A percentile compares a stretch with the other conserved stretches of the same genome.
phyloP scores from a whole-genome alignment of 805 yeast genomes.

The Candida silvatica region DNA sequence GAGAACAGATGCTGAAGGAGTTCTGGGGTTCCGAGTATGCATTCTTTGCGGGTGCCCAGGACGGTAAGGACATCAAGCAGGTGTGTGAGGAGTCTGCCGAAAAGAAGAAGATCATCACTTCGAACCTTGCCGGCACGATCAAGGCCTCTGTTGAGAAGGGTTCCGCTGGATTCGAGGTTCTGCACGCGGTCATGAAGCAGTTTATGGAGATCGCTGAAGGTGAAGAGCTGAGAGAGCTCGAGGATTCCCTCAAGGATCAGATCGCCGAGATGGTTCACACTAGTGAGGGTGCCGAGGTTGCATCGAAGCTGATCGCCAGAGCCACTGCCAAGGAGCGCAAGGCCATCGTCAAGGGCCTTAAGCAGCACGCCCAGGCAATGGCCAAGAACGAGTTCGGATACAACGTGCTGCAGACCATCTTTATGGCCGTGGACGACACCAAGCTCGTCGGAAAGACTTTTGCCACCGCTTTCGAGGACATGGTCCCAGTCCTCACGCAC shows the following conservation, averaged over 20 bases:
- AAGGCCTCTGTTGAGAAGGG: constrained; percentile 92
- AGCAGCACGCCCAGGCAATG: constrained; percentile 66
- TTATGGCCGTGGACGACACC: constrained; percentile 90
- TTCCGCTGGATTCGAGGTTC: constrained; percentile 89
- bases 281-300: constrained; percentile 89
- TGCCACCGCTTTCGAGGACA: constrained; percentile 41
- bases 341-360: constrained; percentile 59
- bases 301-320: constrained; percentile 66
- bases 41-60: constrained; percentile 64
- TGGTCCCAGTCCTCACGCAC: constrained; percentile 51
- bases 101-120: constrained; percentile 65
- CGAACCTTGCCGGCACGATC: constrained; percentile 74
- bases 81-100: constrained; percentile 63
- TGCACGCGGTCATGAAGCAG: constrained; percentile 95
- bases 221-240: constrained; percentile 67
- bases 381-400: constrained; percentile 84
- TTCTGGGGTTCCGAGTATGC: constrained; percentile 97
- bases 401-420: constrained; percentile 65
- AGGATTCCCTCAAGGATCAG: constrained; percentile 79
- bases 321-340: constrained; percentile 94
- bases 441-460: constrained; percentile 73
- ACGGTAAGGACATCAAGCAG: constrained; percentile 53
- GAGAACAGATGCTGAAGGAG: constrained; percentile 85
- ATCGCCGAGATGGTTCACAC: constrained; percentile 94
- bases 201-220: constrained; percentile 65